Conservation (phyloP, 441 rosid genomes). For the Raphanus hybrid region DNA sequence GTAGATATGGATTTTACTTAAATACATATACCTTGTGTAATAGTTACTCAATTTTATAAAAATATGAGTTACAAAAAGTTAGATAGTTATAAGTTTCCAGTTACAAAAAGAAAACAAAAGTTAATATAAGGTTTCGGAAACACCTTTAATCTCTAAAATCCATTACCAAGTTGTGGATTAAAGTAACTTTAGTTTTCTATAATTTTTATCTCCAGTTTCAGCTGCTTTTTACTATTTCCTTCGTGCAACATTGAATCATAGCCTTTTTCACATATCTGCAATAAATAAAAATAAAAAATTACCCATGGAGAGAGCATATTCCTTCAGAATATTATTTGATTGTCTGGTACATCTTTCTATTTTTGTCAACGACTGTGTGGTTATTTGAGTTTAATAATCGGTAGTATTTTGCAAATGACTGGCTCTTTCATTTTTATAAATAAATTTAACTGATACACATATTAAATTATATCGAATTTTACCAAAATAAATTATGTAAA, state of each 20-base stretch:
- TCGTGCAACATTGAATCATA: constrained; percentile 1
- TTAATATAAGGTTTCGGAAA: constrained; percentile 12
- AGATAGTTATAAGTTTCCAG: not conserved
- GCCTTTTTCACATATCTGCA: constrained; percentile 21
- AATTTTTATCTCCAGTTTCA: constrained; percentile 12
- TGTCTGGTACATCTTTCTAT: constrained; percentile 3
- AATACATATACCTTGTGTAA: constrained; percentile 4
- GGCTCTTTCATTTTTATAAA: no score
- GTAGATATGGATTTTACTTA: not conserved
- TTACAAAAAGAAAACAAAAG: not conserved
- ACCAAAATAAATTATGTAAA: not conserved
- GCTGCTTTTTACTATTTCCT: constrained; percentile 20
- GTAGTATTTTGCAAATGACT: not conserved
- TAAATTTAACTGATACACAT: not conserved
- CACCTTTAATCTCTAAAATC: constrained; percentile 21
- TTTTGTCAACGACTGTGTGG: not conserved
- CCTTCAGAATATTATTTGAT: constrained; percentile 35
- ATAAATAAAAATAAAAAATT: not conserved
- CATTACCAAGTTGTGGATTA: constrained; percentile 24
- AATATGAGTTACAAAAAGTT: not conserved
- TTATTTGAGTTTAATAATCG: not conserved
- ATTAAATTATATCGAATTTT: no score
- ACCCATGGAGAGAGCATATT: constrained; percentile 30
- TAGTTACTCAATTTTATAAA: not conserved
- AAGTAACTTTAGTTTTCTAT: constrained; percentile 28